A percentile compares a stretch with the other conserved stretches of the same genome.
phyloP scores from a whole-genome alignment of 176 grass and related monocot species.

The Carex scoparia region DNA sequence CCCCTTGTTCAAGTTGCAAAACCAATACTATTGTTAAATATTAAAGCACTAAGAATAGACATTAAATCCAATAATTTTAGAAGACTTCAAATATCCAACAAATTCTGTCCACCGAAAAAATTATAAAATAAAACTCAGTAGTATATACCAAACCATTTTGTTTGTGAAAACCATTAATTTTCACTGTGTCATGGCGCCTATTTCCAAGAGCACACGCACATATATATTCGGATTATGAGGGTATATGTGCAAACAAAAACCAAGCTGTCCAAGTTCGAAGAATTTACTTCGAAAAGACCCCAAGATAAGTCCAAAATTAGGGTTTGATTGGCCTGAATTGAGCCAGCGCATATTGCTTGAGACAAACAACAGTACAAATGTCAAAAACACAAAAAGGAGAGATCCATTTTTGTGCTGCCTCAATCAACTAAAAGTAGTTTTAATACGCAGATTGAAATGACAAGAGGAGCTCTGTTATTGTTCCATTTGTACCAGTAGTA shows the following conservation, averaged over 20 bases:
- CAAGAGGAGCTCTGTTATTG: conserved; percentile 6
- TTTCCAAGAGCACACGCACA: not conserved
- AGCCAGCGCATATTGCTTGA: not conserved
- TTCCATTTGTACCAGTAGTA: conserved; percentile 39
- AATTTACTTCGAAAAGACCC: not conserved
- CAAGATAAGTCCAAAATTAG: not conserved
- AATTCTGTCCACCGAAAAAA: not conserved
- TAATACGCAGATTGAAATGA: conserved; percentile 20
- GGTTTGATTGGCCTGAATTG: not conserved
- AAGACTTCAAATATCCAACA: not conserved
- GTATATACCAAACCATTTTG: not conserved
- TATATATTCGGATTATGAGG: not conserved
- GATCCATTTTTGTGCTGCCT: conserved; percentile 26
- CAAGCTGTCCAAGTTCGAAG: not conserved
- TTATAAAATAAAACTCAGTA: not conserved
- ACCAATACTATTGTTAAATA: no score
- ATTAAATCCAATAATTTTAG: not conserved
- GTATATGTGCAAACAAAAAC: not conserved
- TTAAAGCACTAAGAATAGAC: no score
- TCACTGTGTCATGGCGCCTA: not conserved
- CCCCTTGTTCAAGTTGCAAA: not conserved
- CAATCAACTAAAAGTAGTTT: conserved; percentile 37
- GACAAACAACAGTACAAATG: conserved; percentile 19
- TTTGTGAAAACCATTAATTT: no score
- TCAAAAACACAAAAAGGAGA: conserved; percentile 22